These are phyloP conservation scores for Raddia guianensis DNA, from an alignment of 176 grass and related monocot species.

Conservation along the genomic window DNA sequence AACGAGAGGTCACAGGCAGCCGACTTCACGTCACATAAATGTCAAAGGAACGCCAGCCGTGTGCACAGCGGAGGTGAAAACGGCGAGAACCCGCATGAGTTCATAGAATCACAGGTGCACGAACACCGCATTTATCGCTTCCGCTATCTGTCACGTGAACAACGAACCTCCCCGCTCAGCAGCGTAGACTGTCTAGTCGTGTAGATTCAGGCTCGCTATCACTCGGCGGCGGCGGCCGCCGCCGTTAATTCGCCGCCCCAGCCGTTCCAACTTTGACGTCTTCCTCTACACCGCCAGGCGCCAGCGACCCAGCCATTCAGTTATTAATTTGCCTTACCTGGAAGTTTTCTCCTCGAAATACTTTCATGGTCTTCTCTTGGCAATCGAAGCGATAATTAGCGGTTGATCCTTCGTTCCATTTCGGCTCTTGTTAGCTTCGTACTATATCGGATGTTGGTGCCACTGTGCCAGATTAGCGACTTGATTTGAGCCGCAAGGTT, in stretches of 20 bases:
- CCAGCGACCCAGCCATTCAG: neutral
- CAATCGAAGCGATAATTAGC: too few relatives aligned
- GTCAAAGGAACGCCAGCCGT: neutral
- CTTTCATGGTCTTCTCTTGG: too few relatives aligned
- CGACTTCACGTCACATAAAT: too few relatives aligned
- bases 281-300: neutral
- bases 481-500: neutral
- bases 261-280: neutral
- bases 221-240: neutral
- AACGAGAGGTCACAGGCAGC: too few relatives aligned
- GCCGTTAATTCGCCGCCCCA: neutral
- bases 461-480: neutral
- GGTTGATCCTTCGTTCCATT: too few relatives aligned
- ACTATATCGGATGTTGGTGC: too few relatives aligned
- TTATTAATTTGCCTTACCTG: too few relatives aligned
- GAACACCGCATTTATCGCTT: neutral
- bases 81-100: neutral
- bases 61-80: neutral
- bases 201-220: too few relatives aligned
- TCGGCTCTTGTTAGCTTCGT: too few relatives aligned
- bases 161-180: conserved; percentile 4
- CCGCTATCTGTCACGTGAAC: too few relatives aligned
- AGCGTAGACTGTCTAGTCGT: neutral
- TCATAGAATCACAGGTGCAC: neutral
- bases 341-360: too few relatives aligned